These are phyloP conservation scores for Megacollybia marginata DNA, from an alignment of 768 basidiomycete genomes.

Conservation along the genomic window DNA sequence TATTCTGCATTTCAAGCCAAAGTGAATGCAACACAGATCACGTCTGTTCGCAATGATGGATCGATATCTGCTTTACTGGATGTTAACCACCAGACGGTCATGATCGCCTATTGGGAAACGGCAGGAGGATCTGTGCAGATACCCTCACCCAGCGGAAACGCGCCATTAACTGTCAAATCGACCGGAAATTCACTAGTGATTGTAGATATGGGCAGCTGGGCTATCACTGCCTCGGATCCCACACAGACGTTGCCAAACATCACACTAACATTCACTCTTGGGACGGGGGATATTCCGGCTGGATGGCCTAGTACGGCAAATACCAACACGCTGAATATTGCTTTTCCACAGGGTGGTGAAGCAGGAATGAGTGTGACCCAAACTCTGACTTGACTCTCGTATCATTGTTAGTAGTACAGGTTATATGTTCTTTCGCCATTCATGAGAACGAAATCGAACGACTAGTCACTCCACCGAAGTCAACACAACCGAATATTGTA, in stretches of 20 bases:
- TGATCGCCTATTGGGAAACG: slow-evolving; percentile 52
- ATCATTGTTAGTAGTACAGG: too few relatives aligned
- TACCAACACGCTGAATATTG: neutral
- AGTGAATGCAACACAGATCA: slow-evolving; percentile 20
- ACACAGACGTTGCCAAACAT: slow-evolving; percentile 28
- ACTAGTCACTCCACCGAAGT: too few relatives aligned
- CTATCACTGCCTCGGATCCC: slow-evolving; percentile 42
- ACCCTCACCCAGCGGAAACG: slow-evolving; percentile 10
- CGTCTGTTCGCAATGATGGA: slow-evolving; percentile 38
- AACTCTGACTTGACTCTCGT: neutral
- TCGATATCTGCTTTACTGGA: slow-evolving; percentile 47
- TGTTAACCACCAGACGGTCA: slow-evolving; percentile 26
- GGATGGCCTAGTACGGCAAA: slow-evolving; percentile 25
- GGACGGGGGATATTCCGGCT: slow-evolving; percentile 11
- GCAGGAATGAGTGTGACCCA: neutral
- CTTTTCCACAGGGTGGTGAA: neutral
- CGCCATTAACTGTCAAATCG: slow-evolving; percentile 24
- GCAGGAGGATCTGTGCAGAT: slow-evolving; percentile 37
- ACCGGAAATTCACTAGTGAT: slow-evolving; percentile 27
- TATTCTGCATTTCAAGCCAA: slow-evolving; percentile 31
- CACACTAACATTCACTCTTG: slow-evolving; percentile 20
- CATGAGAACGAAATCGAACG: too few relatives aligned
- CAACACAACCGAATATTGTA: too few relatives aligned
- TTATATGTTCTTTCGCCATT: too few relatives aligned
- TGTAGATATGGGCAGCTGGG: slow-evolving; percentile 22